phyloP scores from a whole-genome alignment of 2,329 filamentous ascomycete species.

The Cercospora brassicicola region DNA sequence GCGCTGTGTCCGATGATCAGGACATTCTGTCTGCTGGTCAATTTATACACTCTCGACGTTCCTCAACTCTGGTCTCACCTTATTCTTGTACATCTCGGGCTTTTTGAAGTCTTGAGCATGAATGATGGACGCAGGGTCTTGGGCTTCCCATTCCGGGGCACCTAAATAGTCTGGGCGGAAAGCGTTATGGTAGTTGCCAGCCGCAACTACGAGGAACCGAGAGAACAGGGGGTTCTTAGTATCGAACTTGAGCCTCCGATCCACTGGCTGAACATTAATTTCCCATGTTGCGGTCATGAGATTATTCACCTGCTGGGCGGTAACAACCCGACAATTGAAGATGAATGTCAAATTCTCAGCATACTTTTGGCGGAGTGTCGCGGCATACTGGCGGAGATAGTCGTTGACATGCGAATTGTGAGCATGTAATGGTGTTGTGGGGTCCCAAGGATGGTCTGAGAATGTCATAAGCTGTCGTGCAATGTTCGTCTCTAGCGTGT shows the following conservation, averaged over 20 bases:
- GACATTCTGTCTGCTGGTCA: constrained; percentile 11
- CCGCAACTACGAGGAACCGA: constrained; percentile 12
- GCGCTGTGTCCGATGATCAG: constrained; percentile 20
- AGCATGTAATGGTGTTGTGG: constrained; percentile 9
- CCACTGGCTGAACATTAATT: neutral
- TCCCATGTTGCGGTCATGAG: neutral
- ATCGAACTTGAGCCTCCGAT: neutral
- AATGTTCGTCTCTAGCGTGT: constrained; percentile 20
- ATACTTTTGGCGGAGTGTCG: neutral
- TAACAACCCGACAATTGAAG: neutral
- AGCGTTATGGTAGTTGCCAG: constrained; percentile 15
- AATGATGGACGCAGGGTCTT: neutral
- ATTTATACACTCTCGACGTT: neutral
- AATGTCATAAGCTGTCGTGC: constrained; percentile 24
- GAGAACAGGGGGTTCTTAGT: neutral
- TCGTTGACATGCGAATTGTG: constrained; percentile 5
- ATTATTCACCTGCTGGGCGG: neutral
- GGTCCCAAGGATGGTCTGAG: constrained; percentile 14
- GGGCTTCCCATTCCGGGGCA: neutral
- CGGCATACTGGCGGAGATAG: neutral
- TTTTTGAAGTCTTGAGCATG: constrained; percentile 10
- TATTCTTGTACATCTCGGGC: neutral
- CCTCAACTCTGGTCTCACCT: constrained; percentile 6
- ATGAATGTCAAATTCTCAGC: neutral
- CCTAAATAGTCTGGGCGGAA: constrained; percentile 7